These are phyloP conservation scores for Oehlia diaphana DNA, from an alignment of 192 early-diverging fungal genomes.

Conservation along the genomic window DNA sequence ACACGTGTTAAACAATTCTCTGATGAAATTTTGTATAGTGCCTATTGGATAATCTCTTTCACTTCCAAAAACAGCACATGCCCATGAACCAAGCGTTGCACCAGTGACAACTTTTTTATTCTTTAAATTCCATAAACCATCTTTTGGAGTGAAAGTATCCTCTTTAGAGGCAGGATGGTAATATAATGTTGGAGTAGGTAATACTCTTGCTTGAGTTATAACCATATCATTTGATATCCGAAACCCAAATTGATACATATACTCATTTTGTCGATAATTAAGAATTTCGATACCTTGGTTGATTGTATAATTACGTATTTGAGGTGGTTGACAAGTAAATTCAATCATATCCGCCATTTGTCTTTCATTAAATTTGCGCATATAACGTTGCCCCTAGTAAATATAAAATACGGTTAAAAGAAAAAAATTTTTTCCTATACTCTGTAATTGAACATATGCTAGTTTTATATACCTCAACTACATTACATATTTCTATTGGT, in stretches of 20 bases:
- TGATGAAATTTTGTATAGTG: conserved; percentile 55
- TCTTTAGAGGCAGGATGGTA: not conserved
- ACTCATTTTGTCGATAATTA: not conserved
- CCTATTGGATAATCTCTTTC: not conserved
- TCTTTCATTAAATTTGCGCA: not conserved
- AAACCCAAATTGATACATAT: not conserved
- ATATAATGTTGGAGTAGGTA: not conserved
- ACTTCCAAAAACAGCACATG: not conserved
- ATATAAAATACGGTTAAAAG: no score
- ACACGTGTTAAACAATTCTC: conserved; percentile 67
- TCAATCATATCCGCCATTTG: not conserved
- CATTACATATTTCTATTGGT: conserved; percentile 89
- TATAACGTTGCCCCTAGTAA: not conserved
- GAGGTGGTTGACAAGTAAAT: not conserved
- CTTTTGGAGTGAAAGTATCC: not conserved
- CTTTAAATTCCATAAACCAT: not conserved
- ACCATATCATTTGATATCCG: not conserved
- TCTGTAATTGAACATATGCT: no score
- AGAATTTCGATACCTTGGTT: not conserved
- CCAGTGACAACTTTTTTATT: not conserved
- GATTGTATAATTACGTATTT: not conserved
- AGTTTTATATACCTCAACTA: conserved; percentile 44
- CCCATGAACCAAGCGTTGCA: not conserved
- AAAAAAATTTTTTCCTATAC: no score
- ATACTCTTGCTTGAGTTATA: not conserved